Percentiles rank a stretch among this genome's conserved stretches.
phyloP scores from a whole-genome alignment of 306 rosid species.

The Crataegus laevigata region DNA sequence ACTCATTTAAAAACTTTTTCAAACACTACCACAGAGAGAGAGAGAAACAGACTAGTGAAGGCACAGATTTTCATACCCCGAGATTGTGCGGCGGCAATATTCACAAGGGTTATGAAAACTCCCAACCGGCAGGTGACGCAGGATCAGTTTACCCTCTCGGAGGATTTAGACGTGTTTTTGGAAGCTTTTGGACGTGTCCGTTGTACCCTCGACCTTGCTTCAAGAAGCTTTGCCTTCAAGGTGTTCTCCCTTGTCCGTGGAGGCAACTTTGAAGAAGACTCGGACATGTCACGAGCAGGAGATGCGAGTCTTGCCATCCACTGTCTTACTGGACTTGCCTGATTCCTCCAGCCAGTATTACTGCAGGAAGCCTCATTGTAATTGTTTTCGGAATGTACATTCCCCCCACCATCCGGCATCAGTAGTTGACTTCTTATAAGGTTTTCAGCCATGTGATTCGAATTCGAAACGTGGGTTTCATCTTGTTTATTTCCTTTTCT shows the following conservation, averaged over 20 bases:
- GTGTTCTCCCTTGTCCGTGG: slow-evolving; percentile 57
- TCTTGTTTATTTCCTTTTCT: slow-evolving; percentile 35
- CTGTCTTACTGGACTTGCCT: slow-evolving; percentile 74
- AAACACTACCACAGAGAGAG: slow-evolving; percentile 9
- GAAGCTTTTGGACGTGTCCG: slow-evolving; percentile 57
- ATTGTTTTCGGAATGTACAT: slow-evolving; percentile 36
- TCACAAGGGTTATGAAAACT: slow-evolving; percentile 16
- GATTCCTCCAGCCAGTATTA: slow-evolving; percentile 89
- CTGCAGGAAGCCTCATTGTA: slow-evolving; percentile 86
- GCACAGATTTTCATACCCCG: slow-evolving; percentile 12
- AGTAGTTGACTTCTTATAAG: slow-evolving; percentile 53
- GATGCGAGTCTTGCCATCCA: slow-evolving; percentile 55
- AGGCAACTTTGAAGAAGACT: slow-evolving; percentile 45
- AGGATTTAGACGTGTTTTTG: slow-evolving; percentile 41
- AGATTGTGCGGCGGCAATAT: slow-evolving; percentile 2
- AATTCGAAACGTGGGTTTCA: slow-evolving; percentile 37
- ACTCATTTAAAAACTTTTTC: slow-evolving; percentile 32
- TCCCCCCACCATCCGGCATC: slow-evolving; percentile 46
- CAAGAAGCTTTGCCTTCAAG: slow-evolving; percentile 86
- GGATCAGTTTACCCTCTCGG: slow-evolving; percentile 1
- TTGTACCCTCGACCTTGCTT: slow-evolving; percentile 86
- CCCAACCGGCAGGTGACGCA: slow-evolving; percentile 8
- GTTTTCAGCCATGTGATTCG: slow-evolving; percentile 42
- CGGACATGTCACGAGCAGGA: slow-evolving; percentile 41
- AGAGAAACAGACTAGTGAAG: slow-evolving; percentile 1